Evolutionary conservation across 2,329 filamentous ascomycete genomes (phyloP).

Genomic region (Paecilomyces niveus): DNA sequence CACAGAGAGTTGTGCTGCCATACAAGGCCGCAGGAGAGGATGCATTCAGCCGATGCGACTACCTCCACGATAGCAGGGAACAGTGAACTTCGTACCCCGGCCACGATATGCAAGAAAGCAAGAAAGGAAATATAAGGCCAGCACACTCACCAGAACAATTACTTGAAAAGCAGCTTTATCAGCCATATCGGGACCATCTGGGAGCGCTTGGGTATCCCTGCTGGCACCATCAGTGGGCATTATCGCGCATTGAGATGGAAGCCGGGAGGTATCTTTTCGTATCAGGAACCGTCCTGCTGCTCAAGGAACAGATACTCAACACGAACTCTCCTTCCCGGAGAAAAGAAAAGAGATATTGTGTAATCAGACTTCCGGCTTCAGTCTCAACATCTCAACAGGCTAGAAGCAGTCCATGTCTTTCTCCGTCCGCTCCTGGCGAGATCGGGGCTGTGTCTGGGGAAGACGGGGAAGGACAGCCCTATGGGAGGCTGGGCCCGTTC

Average conservation of each 20-base stretch:
- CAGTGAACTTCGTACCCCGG: not conserved
- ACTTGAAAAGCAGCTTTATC: constrained; percentile 56
- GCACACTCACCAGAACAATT: constrained; percentile 62
- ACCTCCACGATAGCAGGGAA: not conserved
- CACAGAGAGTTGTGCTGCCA: not conserved
- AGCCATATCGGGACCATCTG: constrained; percentile 10
- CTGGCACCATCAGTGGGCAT: constrained; percentile 1
- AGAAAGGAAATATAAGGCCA: not conserved
- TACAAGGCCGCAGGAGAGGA: not conserved
- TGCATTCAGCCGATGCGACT: not conserved
- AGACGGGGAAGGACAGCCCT: not conserved
- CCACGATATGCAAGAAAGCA: not conserved
- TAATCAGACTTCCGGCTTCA: not conserved
- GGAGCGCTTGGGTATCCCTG: constrained; percentile 1
- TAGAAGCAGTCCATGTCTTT: not conserved
- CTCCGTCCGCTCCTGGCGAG: not conserved
- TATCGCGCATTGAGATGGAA: constrained; percentile 3
- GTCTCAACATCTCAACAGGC: not conserved
- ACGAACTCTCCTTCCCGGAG: not conserved
- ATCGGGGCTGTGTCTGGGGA: not conserved
- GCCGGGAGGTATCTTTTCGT: not conserved
- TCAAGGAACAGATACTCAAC: not conserved
- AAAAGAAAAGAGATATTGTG: not conserved
- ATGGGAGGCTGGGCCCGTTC: not conserved
- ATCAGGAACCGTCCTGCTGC: not conserved